A percentile compares a stretch with the other conserved stretches of the same genome.
phyloP scores from a whole-genome alignment of 495 filamentous ascomycete species.

The Hypoxylon crocopeplum region DNA sequence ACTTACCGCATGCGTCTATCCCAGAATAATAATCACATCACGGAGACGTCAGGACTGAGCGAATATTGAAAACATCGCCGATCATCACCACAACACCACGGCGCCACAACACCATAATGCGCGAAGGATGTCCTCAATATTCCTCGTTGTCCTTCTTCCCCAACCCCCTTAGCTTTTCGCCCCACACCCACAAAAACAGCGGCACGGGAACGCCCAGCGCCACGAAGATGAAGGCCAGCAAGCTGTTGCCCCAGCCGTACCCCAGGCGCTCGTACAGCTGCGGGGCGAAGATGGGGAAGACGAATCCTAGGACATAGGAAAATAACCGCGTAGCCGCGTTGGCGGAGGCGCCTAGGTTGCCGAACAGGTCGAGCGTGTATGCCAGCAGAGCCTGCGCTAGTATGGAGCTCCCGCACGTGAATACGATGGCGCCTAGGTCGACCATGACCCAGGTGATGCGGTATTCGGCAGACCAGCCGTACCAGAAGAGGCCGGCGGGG shows the following conservation, averaged over 20 bases:
- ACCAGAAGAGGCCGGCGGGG: slow-evolving; percentile 62
- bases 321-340: slow-evolving; percentile 27
- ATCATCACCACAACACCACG: not conserved
- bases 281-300: slow-evolving; percentile 59
- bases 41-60: too few species aligned
- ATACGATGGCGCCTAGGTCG: slow-evolving; percentile 60
- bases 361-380: slow-evolving; percentile 53
- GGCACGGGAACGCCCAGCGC: slow-evolving; percentile 51
- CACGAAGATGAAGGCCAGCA: slow-evolving; percentile 57
- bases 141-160: slow-evolving; percentile 12
- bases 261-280: slow-evolving; percentile 57
- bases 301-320: slow-evolving; percentile 44
- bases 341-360: slow-evolving; percentile 28
- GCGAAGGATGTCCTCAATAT: not conserved
- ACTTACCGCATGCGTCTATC: too few species aligned
- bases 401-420: slow-evolving; percentile 63
- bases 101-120: not conserved
- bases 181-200: slow-evolving; percentile 47
- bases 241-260: slow-evolving; percentile 59
- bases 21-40: too few species aligned
- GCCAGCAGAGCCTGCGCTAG: slow-evolving; percentile 71
- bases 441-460: slow-evolving; percentile 61
- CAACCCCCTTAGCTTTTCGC: slow-evolving; percentile 34
- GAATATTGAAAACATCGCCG: not conserved
- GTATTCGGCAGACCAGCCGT: slow-evolving; percentile 69